These are phyloP conservation scores for Leishmania arabica DNA, from an alignment of 208 protist species.

Conservation along the genomic window DNA sequence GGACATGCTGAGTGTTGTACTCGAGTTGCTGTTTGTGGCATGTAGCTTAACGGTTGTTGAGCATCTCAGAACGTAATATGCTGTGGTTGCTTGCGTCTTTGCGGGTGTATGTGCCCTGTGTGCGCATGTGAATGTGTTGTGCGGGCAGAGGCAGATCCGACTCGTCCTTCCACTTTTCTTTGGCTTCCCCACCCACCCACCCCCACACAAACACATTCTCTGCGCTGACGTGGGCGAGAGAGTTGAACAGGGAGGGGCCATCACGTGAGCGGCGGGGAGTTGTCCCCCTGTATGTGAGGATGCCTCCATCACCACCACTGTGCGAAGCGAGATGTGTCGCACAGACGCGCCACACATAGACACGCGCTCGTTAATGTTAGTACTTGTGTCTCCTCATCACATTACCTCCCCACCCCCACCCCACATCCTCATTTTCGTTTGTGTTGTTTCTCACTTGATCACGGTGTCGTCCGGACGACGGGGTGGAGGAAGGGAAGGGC, in stretches of 20 bases:
- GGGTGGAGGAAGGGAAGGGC: background rate
- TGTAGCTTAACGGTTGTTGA: background rate
- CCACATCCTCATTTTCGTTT: background rate
- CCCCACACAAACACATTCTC: background rate
- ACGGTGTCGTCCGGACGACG: background rate
- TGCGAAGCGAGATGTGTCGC: background rate
- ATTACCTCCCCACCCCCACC: background rate
- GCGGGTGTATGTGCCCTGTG: background rate
- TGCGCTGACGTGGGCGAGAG: background rate
- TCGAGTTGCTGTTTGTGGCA: background rate
- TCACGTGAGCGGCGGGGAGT: background rate
- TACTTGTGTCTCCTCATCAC: background rate
- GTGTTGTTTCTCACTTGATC: background rate
- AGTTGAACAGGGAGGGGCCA: background rate
- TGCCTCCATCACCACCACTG: background rate
- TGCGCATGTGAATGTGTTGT: background rate
- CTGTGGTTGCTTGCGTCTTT: background rate
- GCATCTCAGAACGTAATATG: background rate
- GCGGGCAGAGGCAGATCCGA: background rate
- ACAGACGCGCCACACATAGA: no score
- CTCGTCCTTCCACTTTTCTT: background rate
- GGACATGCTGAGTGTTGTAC: background rate
- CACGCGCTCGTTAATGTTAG: background rate
- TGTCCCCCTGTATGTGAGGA: background rate
- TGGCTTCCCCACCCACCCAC: background rate